Base-by-base conservation (phyloP, 768 basidiomycete genomes). In the Nidula microcarpa region DNA sequence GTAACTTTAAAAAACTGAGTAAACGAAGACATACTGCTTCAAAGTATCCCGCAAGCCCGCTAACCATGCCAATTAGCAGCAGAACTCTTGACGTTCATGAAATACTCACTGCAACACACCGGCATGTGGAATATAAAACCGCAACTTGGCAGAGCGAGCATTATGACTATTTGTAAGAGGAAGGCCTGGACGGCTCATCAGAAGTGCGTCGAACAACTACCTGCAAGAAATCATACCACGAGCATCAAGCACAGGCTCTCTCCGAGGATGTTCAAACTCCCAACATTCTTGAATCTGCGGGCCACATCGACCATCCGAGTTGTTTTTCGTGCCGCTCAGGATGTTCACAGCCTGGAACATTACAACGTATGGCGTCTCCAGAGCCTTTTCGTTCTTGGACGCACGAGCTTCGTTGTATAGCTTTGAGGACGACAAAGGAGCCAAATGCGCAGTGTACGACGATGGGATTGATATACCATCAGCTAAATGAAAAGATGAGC, bases 151-250 rank as follows among this genome's bases (percentile, higher is more conserved):
- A 0, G 91, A 89, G 23, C 97, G 86, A 7, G 86, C 85, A 67
- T 99, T 99, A 70, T 99, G 96, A 57, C 87, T 93, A 63, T 99
- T 98, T n/a, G 94, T 97, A 53, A 88, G 73, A 8, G 95, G 95
- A 16, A 94, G 70, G 3, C 93, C 95, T 95, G 60, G 39, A n/a
- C 8, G 43, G 3, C 14, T 47, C 35, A 52, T 52, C 50, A 43
- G 37, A 33, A 35, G 37, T 33, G 18, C 14, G 50, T 33, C 14
- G 36, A 43, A 49, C 49, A 45, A 33, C 46, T 6, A 43, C 17
- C 50, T 44, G 52, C 46, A 50, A 51, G 51, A 51, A 43, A n/a
- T 44, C 73, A 53, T 57, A 90, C 94, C 93, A 68, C 76, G 75
- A 16, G 76, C 69, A 65, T 96, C 85, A 5, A 93, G 69, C 0